Evolutionary conservation across 2,329 filamentous ascomycete genomes (phyloP).

Genomic region (Septoria linicola): DNA sequence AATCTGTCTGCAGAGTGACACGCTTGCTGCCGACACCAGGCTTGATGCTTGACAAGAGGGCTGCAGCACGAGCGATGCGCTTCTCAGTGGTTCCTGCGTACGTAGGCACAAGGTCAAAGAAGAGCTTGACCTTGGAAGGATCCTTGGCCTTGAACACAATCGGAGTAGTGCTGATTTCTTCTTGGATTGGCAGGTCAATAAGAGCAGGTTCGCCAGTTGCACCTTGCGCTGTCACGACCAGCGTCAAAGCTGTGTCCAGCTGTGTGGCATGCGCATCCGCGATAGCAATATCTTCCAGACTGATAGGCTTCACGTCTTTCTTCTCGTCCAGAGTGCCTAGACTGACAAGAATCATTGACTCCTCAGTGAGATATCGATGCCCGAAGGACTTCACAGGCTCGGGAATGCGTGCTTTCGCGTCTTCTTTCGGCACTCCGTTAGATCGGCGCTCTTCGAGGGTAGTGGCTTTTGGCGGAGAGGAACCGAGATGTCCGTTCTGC

Average conservation of each 20-base stretch:
- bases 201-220: slow-evolving; percentile 83
- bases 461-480: slow-evolving; percentile 29
- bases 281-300: slow-evolving; percentile 82
- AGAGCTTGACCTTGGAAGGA: slow-evolving; percentile 75
- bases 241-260: slow-evolving; percentile 87
- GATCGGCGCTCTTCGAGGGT: slow-evolving; percentile 52
- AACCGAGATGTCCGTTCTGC: slow-evolving; percentile 27
- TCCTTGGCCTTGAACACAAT: slow-evolving; percentile 84
- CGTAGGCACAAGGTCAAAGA: slow-evolving; percentile 94
- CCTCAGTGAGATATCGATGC: slow-evolving; percentile 86
- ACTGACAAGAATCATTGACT: slow-evolving; percentile 87
- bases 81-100: slow-evolving; percentile 82
- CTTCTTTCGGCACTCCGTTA: slow-evolving; percentile 41
- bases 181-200: slow-evolving; percentile 89
- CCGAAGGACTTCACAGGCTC: slow-evolving; percentile 94
- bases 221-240: slow-evolving; percentile 83
- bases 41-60: slow-evolving; percentile 81
- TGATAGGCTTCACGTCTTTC: slow-evolving; percentile 72
- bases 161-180: slow-evolving; percentile 89
- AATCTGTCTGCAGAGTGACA: slow-evolving; percentile 89
- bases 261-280: slow-evolving; percentile 87
- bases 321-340: slow-evolving; percentile 94
- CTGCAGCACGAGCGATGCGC: slow-evolving; percentile 83
- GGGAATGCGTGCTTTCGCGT: slow-evolving; percentile 44
- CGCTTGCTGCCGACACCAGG: slow-evolving; percentile 78